Evolutionary conservation across 176 grass and related monocot genomes (phyloP), one percentile per base, ranked within the genome.

Genomic region (Ensete ventricosum): DNA sequence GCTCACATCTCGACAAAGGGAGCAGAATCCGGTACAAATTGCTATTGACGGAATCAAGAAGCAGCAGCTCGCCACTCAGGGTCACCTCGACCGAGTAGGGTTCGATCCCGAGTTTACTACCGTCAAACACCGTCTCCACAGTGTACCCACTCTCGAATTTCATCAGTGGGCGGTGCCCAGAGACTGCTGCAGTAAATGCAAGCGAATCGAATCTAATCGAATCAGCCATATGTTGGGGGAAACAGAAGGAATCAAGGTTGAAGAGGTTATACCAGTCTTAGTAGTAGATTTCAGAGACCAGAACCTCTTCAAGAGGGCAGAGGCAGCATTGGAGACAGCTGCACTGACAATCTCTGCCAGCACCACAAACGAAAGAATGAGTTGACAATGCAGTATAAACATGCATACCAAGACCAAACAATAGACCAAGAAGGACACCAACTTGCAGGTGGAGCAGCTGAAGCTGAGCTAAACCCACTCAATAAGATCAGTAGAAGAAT

Each of bases 111-210:
- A 90, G 81, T 84, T 98, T 98, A 75, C 86, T 98, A 74, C 95
- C 91, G 70, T 99, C 96, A 67, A 99, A 95, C 75, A 99, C 91
- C 67, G 91, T 99, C 88, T 99, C 86, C 51, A 99, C 90, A 9
- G 84, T 99, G 81, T 95, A 99, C 2, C 96, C 96, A 54, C 84
- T 81, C 86, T 99, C 96, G 67, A 94, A 99, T 79, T 93, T 99
- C 79, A 99, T 92, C 88, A 88, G 84, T 51, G 95, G 85, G 52
- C 87, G 87, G 20, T 73, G 23, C 52, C 63, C 52, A n/a, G 84
- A 82, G 19, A 77, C 82, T 53, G 87, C 95, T 89, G 80, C 75
- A 77, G 82, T 9, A 54, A 73, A 23, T 29, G 26, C 54, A 13
- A 20, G 22, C 43, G 17, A 54, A 50, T 10, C 50, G 16, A 43